Evolutionary conservation across 1,284 basidiomycete genomes (phyloP).

Genomic region (Sporisorium iseilematis-ciliati): DNA sequence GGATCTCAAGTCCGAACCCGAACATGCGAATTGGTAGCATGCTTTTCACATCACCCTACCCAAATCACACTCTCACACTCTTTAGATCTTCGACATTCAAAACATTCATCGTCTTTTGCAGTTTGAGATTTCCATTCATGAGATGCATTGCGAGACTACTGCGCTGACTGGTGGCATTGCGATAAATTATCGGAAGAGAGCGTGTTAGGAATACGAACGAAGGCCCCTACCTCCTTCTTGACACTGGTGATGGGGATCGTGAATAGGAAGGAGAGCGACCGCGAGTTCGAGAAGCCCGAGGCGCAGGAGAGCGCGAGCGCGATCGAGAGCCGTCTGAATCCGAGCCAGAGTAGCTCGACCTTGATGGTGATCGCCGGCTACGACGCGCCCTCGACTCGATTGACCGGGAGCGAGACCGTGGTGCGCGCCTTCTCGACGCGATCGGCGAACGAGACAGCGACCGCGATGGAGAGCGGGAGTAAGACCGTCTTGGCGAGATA

Average conservation of each 20-base stretch:
- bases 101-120: neutral
- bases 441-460: slow-evolving; percentile 24
- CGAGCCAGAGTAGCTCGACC: slow-evolving; percentile 21
- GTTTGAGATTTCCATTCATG: neutral
- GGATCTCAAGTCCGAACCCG: slow-evolving; percentile 29
- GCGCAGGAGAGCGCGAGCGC: slow-evolving; percentile 22
- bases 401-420: slow-evolving; percentile 25
- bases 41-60: neutral
- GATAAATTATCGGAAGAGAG: neutral
- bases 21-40: slow-evolving; percentile 46
- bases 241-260: slow-evolving; percentile 20
- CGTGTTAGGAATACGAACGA: too few species aligned
- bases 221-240: slow-evolving; percentile 1
- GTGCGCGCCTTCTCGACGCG: neutral
- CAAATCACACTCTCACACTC: neutral
- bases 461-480: slow-evolving; percentile 23
- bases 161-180: too few species aligned
- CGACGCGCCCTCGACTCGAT: neutral
- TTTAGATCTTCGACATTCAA: neutral
- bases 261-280: slow-evolving; percentile 27
- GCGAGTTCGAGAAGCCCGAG: neutral
- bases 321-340: slow-evolving; percentile 21
- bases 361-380: slow-evolving; percentile 14
- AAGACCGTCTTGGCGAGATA: slow-evolving; percentile 11
- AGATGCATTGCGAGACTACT: too few species aligned